phyloP scores from a whole-genome alignment of 176 grass and related monocot genomes.

The Typha latifolia region DNA sequence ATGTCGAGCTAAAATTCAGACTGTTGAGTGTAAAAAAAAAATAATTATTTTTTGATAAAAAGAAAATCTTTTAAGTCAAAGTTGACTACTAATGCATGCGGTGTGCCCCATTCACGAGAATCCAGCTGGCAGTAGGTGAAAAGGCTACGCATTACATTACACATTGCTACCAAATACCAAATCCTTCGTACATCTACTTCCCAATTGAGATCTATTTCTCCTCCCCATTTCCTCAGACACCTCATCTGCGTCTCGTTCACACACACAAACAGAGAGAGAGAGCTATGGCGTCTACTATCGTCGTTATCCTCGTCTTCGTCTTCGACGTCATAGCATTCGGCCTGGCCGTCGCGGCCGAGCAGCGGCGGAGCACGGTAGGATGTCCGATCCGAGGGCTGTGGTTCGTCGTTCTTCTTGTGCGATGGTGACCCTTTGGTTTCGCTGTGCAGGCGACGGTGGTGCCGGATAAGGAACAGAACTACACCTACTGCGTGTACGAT shows the following conservation, averaged over 20 bases:
- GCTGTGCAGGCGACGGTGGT: constrained; percentile 40
- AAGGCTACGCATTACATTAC: too few species aligned
- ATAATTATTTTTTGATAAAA: too few species aligned
- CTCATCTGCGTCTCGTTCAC: constrained; percentile 1
- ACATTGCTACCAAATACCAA: too few species aligned
- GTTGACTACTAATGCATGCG: too few species aligned
- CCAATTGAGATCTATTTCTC: not conserved
- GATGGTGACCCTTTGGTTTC: not conserved
- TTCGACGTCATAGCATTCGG: constrained; percentile 57
- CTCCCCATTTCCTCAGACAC: not conserved
- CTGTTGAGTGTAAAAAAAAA: too few species aligned
- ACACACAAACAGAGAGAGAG: not conserved
- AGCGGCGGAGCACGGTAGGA: constrained; percentile 51
- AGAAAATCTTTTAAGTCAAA: too few species aligned
- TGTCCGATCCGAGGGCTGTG: not conserved
- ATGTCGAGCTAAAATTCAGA: too few species aligned
- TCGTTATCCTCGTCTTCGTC: constrained; percentile 33
- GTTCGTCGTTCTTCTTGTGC: not conserved
- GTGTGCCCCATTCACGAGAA: too few species aligned
- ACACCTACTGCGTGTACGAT: constrained; percentile 72
- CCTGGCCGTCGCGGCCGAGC: constrained; percentile 71
- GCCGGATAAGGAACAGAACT: constrained; percentile 56
- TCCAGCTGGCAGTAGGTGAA: too few species aligned
- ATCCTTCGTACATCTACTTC: not conserved
- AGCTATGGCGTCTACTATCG: constrained; percentile 56